Conservation (phyloP, 2,329 filamentous ascomycete species). For the Aureobasidium pullulans region DNA sequence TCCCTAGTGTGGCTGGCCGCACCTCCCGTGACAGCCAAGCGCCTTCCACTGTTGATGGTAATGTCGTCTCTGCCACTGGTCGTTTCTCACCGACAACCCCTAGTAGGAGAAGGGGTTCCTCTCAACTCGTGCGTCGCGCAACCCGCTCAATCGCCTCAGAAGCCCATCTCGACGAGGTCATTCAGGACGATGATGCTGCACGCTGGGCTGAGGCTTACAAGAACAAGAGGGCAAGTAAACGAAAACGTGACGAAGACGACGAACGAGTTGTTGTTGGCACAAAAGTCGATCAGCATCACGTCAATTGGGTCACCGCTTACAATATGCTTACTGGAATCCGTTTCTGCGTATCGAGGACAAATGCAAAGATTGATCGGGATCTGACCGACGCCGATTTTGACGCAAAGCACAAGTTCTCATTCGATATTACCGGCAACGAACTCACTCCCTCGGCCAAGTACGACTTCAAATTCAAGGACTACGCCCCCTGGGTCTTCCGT, state of each 20-base stretch:
- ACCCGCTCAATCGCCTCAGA: conserved; percentile 76
- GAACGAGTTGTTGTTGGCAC: conserved; percentile 88
- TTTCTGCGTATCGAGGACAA: conserved; percentile 90
- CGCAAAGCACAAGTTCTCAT: conserved; percentile 93
- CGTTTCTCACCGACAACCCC: conserved; percentile 68
- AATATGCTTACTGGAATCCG: conserved; percentile 99
- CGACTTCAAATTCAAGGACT: conserved; percentile 99
- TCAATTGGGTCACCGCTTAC: conserved; percentile 96
- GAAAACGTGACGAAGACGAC: conserved; percentile 76
- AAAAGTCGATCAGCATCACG: conserved; percentile 94
- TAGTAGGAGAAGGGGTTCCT: conserved; percentile 66
- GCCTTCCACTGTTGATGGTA: conserved; percentile 44
- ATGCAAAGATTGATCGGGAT: conserved; percentile 89
- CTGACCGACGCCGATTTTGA: conserved; percentile 88
- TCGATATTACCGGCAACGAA: conserved; percentile 97
- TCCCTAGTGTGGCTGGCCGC: conserved; percentile 64
- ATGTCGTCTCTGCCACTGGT: conserved; percentile 58
- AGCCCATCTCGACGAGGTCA: conserved; percentile 70
- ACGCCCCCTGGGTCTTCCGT: conserved; percentile 98
- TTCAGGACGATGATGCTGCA: conserved; percentile 81
- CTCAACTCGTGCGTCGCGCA: conserved; percentile 70
- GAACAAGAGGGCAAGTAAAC: conserved; percentile 83
- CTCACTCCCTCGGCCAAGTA: conserved; percentile 97
- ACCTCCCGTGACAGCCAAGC: conserved; percentile 58
- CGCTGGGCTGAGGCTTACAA: conserved; percentile 90